Evolutionary conservation across 768 basidiomycete species (phyloP).

Genomic region (Mrakia hoshinonis): DNA sequence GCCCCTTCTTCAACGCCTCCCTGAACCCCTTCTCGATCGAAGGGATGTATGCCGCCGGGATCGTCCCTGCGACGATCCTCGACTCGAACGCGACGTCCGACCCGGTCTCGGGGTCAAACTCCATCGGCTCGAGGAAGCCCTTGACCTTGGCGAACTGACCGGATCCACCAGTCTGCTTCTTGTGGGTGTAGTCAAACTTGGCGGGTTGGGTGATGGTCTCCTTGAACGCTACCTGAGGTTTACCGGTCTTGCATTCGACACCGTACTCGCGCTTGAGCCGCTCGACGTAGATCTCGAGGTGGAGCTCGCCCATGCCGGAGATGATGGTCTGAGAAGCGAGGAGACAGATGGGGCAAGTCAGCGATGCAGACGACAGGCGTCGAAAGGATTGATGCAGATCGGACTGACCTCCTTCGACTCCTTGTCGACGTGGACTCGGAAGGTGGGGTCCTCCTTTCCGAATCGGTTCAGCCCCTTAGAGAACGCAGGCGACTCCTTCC

Average conservation of each 20-base stretch:
- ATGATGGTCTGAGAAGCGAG: constrained; percentile 72
- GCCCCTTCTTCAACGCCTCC: constrained; percentile 85
- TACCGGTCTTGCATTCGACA: constrained; percentile 83
- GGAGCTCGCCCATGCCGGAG: constrained; percentile 98
- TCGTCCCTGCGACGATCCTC: constrained; percentile 80
- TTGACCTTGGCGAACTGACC: constrained; percentile 93
- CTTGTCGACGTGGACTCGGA: constrained; percentile 87
- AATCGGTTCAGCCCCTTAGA: constrained; percentile 93
- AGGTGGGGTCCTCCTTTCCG: constrained; percentile 98
- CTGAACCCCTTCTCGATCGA: constrained; percentile 94
- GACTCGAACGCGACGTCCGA: constrained; percentile 71
- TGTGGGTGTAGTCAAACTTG: constrained; percentile 84
- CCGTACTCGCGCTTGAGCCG: constrained; percentile 98
- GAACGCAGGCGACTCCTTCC: constrained; percentile 90
- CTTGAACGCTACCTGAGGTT: constrained; percentile 91
- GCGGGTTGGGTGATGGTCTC: constrained; percentile 81
- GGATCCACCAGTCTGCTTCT: constrained; percentile 95
- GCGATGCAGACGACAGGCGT: neutral
- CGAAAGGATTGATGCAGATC: neutral
- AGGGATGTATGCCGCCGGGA: constrained; percentile 85
- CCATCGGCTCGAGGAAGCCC: constrained; percentile 84
- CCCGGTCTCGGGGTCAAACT: constrained; percentile 63
- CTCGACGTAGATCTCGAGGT: constrained; percentile 97
- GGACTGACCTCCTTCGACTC: constrained; percentile 79
- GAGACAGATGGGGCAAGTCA: neutral